phyloP scores from a whole-genome alignment of 352 stramenopile species.

The Phytophthora pluvialis region DNA sequence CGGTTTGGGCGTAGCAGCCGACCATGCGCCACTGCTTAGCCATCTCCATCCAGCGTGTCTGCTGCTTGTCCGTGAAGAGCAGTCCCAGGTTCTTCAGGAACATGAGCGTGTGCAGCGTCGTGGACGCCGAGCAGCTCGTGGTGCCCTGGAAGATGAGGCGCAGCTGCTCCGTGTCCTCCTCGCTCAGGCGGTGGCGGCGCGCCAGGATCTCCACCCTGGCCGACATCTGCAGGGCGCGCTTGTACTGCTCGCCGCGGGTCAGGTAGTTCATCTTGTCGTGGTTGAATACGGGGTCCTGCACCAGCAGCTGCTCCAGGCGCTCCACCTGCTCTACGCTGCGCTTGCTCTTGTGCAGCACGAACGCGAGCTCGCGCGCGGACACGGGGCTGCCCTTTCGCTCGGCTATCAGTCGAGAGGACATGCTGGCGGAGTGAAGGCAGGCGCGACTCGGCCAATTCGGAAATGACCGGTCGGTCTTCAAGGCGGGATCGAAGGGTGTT shows the following conservation, averaged over 20 bases:
- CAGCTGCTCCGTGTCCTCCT: slow-evolving; percentile 67
- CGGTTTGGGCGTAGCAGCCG: slow-evolving; percentile 87
- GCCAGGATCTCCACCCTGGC: slow-evolving; percentile 64
- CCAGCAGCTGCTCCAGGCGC: slow-evolving; percentile 65
- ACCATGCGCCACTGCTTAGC: slow-evolving; percentile 77
- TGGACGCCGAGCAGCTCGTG: slow-evolving; percentile 61
- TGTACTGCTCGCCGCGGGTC: slow-evolving; percentile 68
- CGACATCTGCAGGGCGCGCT: slow-evolving; percentile 60
- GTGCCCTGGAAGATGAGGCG: slow-evolving; percentile 59
- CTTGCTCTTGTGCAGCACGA: slow-evolving; percentile 66
- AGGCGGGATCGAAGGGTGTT: slow-evolving; percentile 22
- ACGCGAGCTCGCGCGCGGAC: slow-evolving; percentile 60
- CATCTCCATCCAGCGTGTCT: slow-evolving; percentile 68
- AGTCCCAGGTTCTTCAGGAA: slow-evolving; percentile 74
- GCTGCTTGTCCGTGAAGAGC: slow-evolving; percentile 76
- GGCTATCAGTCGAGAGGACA: slow-evolving; percentile 30
- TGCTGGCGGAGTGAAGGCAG: not conserved
- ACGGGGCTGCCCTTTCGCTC: slow-evolving; percentile 61
- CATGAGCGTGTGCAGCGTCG: slow-evolving; percentile 75
- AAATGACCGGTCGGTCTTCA: slow-evolving; percentile 23
- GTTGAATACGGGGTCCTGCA: slow-evolving; percentile 62
- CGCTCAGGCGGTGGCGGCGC: slow-evolving; percentile 51
- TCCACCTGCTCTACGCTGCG: slow-evolving; percentile 57
- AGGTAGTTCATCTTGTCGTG: slow-evolving; percentile 73
- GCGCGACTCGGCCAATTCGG: slow-evolving; percentile 4